Evolutionary conservation across 2,329 filamentous ascomycete species (phyloP).

Genomic region (Epichloe uncinata): DNA sequence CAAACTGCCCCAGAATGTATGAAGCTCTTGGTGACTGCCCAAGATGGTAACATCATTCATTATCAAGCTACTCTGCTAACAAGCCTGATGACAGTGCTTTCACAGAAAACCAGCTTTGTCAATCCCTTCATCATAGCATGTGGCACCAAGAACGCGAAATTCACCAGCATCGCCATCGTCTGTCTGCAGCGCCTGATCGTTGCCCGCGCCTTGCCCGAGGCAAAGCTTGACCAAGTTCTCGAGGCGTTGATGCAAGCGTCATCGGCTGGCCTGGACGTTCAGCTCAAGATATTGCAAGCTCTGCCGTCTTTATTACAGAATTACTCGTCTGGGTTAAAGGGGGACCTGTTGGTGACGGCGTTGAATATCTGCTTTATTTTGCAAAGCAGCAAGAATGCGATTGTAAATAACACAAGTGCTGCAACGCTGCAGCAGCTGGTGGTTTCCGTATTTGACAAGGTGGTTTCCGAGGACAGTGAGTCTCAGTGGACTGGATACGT

Average conservation of each 20-base stretch:
- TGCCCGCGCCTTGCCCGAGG: slow-evolving; percentile 62
- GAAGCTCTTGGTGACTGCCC: background rate
- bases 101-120: slow-evolving; percentile 68
- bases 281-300: slow-evolving; percentile 90
- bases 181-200: slow-evolving; percentile 84
- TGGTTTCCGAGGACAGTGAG: slow-evolving; percentile 64
- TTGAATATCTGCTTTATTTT: slow-evolving; percentile 86
- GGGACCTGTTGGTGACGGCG: slow-evolving; percentile 66
- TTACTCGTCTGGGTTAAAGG: slow-evolving; percentile 69
- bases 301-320: slow-evolving; percentile 75
- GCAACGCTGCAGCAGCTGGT: slow-evolving; percentile 94
- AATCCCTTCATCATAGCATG: slow-evolving; percentile 93
- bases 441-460: slow-evolving; percentile 86
- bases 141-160: slow-evolving; percentile 77
- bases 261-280: slow-evolving; percentile 70
- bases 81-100: slow-evolving; percentile 51
- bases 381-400: slow-evolving; percentile 81
- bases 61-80: slow-evolving; percentile 7
- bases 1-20: slow-evolving; percentile 26
- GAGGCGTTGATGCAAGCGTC: slow-evolving; percentile 79
- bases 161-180: slow-evolving; percentile 77
- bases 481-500: background rate
- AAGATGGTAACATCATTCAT: slow-evolving; percentile 4
- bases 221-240: slow-evolving; percentile 72
- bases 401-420: slow-evolving; percentile 89